Conservation (phyloP, 1,139 yeast species). For the Hansenula lynferdii region DNA sequence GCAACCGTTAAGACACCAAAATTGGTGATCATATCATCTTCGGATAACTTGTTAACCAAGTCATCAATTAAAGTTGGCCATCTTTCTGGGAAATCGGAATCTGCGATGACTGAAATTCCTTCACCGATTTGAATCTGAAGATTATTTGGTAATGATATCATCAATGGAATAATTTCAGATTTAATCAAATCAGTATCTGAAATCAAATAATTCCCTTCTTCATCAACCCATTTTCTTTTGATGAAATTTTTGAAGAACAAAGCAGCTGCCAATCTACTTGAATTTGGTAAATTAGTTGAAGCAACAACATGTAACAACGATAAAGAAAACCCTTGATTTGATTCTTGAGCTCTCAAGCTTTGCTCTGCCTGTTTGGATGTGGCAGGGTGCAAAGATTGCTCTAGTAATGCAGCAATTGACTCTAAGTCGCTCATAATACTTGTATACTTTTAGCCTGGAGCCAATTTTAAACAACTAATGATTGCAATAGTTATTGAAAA, state of each 20-base stretch:
- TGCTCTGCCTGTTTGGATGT: constrained; percentile 60
- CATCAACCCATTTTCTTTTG: constrained; percentile 84
- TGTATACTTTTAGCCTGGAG: no score
- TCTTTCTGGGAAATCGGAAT: constrained; percentile 87
- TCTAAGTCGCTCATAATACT: constrained; percentile 34
- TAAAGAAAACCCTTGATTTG: constrained; percentile 67
- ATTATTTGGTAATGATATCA: constrained; percentile 73
- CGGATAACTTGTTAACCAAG: constrained; percentile 55
- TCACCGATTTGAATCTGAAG: constrained; percentile 92
- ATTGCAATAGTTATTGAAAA: no score
- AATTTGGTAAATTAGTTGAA: constrained; percentile 43
- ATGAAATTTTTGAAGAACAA: constrained; percentile 86
- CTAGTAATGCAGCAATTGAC: constrained; percentile 27
- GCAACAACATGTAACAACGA: constrained; percentile 77
- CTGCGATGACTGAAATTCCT: constrained; percentile 88
- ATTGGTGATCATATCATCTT: constrained; percentile 65
- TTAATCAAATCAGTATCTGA: constrained; percentile 72
- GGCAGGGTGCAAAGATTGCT: constrained; percentile 34
- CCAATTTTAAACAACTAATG: no score
- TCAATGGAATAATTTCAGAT: constrained; percentile 68
- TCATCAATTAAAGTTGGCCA: constrained; percentile 83
- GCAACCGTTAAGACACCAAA: constrained; percentile 89
- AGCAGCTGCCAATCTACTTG: constrained; percentile 83
- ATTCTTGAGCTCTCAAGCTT: constrained; percentile 56
- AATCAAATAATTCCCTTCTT: constrained; percentile 73